Conservation (phyloP, 2,329 filamentous ascomycete species). For the Magnaporthiopsis rhizophila region DNA sequence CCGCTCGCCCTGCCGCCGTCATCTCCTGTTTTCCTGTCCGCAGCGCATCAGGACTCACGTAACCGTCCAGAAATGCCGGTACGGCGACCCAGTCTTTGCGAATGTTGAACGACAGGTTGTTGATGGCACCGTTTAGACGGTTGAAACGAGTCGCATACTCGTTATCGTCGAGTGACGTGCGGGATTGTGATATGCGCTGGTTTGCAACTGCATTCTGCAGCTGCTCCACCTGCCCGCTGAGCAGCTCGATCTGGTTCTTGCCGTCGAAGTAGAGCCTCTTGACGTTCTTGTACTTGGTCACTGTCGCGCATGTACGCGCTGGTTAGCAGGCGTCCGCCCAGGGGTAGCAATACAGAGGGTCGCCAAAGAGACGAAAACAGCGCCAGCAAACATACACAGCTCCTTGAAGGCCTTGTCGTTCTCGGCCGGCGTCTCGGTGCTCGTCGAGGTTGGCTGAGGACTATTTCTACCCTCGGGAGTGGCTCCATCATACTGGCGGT, state of each 20-base stretch:
- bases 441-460: slow-evolving; percentile 39
- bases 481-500: slow-evolving; percentile 35
- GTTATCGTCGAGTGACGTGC: slow-evolving; percentile 88
- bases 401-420: slow-evolving; percentile 51
- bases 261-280: slow-evolving; percentile 97
- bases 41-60: slow-evolving; percentile 78
- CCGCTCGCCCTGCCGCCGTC: slow-evolving; percentile 86
- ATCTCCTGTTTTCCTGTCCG: slow-evolving; percentile 92
- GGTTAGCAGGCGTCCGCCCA: slow-evolving; percentile 24
- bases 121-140: slow-evolving; percentile 86
- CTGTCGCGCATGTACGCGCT: slow-evolving; percentile 35
- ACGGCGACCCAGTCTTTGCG: slow-evolving; percentile 86
- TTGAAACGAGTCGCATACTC: slow-evolving; percentile 88
- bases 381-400: slow-evolving; percentile 34
- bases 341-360: neutral
- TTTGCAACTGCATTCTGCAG: slow-evolving; percentile 97
- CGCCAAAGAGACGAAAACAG: neutral
- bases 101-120: slow-evolving; percentile 91
- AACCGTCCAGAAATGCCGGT: slow-evolving; percentile 70
- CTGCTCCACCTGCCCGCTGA: slow-evolving; percentile 81
- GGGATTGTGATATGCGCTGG: slow-evolving; percentile 87
- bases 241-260: slow-evolving; percentile 82
- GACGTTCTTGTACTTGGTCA: slow-evolving; percentile 94
- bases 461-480: slow-evolving; percentile 44
- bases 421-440: slow-evolving; percentile 20